These are phyloP conservation scores for Gracilariopsis chorda DNA, from an alignment of 23 red algal genomes.

Conservation along the genomic window DNA sequence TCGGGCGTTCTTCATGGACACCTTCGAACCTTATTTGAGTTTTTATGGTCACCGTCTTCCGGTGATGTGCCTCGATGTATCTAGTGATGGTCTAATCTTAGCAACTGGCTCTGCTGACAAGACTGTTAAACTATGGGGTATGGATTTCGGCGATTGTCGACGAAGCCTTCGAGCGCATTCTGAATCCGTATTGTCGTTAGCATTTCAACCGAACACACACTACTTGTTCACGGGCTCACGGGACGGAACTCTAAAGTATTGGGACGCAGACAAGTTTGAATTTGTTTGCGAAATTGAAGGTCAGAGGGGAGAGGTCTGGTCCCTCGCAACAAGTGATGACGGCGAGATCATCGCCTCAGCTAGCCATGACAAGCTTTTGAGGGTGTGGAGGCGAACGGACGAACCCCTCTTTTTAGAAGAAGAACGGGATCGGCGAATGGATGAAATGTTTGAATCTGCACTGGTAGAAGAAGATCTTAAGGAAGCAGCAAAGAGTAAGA, in stretches of 20 bases:
- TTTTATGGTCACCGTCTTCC: conserved; percentile 98
- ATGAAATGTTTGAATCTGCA: conserved; percentile 67
- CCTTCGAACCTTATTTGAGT: conserved; percentile 63
- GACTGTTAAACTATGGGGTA: conserved; percentile 94
- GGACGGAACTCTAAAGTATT: conserved; percentile 89
- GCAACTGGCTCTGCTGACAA: conserved; percentile 93
- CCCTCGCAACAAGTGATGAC: conserved; percentile 41
- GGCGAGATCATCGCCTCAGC: conserved; percentile 79
- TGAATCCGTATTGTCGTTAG: conserved; percentile 67
- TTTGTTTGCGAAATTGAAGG: conserved; percentile 71
- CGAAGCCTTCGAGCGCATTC: conserved; percentile 83
- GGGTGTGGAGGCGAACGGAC: conserved; percentile 76
- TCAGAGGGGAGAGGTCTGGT: conserved; percentile 59
- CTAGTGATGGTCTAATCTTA: conserved; percentile 76
- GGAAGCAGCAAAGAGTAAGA: conserved; percentile 37
- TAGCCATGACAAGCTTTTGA: conserved; percentile 69
- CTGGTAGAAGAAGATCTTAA: conserved; percentile 44
- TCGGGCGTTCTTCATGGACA: conserved; percentile 68
- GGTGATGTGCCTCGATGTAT: conserved; percentile 81
- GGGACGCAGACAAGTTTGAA: conserved; percentile 89
- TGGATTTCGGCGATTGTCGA: conserved; percentile 95
- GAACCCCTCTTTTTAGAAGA: conserved; percentile 88
- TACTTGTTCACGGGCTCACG: conserved; percentile 81
- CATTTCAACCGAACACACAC: conserved; percentile 86
- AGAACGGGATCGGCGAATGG: conserved; percentile 68